Base-by-base conservation (phyloP, 768 basidiomycete species). In the Cystofilobasidium ferigula region DNA sequence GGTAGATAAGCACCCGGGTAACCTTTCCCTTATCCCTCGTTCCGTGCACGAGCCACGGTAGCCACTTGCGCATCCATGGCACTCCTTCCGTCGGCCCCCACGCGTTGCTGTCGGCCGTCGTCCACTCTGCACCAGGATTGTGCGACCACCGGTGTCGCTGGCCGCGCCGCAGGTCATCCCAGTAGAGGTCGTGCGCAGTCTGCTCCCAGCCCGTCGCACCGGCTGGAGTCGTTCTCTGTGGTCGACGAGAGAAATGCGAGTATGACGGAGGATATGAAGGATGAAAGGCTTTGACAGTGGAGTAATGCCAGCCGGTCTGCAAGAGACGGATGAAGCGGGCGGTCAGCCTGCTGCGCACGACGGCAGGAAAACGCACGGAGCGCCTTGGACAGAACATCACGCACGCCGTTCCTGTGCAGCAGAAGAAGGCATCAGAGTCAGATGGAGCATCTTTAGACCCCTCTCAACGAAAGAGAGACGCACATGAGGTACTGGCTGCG, bases 401-500 rank as follows among this genome's bases (percentile, higher is more conserved):
- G 40, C 40, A 42, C 40, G 3, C 20, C 40, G 40, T 42, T 42
- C 40, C 40, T 42, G 40, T 18, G 40, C n/a, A n/a, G n/a, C n/a
- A n/a, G n/a, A n/a, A 42, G 10, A 18, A 18, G 4, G 13, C 40
- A 42, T 3, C 14, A 42, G 4, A 42, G 40, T 3, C 40, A 42
- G 20, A 42, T 42, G 14, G 20, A 42, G 12, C n/a, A n/a, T n/a
- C n/a, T n/a, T n/a, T n/a, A n/a, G n/a, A n/a, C n/a, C n/a, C n/a
- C n/a, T n/a, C n/a, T n/a, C n/a, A 22, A 36, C 30, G 57, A 57
- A 40, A 30, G 20, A 63, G 8, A 28, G n/a, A 38, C 65, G 42
- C 26, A 67, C 65, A 24, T 61, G n/a, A 67, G 47, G 56, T 67
- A 67, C 0, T 22, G 32, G 16, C 40, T n/a, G 20, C 65, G 36